phyloP scores from a whole-genome alignment of 768 basidiomycete genomes.

The Collybiopsis confluens region DNA sequence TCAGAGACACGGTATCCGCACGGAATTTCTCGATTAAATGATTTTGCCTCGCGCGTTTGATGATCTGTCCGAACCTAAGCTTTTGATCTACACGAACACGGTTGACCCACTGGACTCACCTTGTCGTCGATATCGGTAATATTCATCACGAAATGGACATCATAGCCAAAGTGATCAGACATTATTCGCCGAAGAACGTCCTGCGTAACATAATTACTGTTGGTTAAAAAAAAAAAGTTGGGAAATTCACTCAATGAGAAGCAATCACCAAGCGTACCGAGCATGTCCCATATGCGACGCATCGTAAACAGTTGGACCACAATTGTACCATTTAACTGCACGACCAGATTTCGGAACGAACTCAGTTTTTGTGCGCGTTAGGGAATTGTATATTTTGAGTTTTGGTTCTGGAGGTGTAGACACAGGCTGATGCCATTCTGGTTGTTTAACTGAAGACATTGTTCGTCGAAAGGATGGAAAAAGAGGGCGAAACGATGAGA shows the following conservation, averaged over 20 bases:
- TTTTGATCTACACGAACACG: too few relatives aligned
- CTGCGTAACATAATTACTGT: constrained; percentile 94
- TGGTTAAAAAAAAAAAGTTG: constrained; percentile 2
- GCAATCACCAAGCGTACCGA: constrained; percentile 47
- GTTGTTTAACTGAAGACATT: constrained; percentile 46
- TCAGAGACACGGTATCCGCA: constrained; percentile 47
- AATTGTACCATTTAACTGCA: constrained; percentile 97
- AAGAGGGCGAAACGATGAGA: constrained; percentile 28
- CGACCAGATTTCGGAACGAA: constrained; percentile 68
- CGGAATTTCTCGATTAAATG: constrained; percentile 64
- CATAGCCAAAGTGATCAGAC: constrained; percentile 94
- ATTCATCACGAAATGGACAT: constrained; percentile 99
- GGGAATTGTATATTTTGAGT: constrained; percentile 86
- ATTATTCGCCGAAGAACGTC: constrained; percentile 88
- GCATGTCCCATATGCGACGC: constrained; percentile 99
- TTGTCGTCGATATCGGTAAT: constrained; percentile 99
- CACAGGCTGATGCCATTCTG: constrained; percentile 48
- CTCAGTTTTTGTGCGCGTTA: constrained; percentile 87
- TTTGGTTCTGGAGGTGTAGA: constrained; percentile 54
- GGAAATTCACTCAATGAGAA: not conserved
- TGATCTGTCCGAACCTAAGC: too few relatives aligned
- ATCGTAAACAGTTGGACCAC: constrained; percentile 98
- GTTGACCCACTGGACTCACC: constrained; percentile 51
- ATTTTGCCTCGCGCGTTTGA: constrained; percentile 81
- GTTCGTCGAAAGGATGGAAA: constrained; percentile 17